Base-by-base conservation (phyloP, 208 protist species). In the Trypanosoma melophagium region DNA sequence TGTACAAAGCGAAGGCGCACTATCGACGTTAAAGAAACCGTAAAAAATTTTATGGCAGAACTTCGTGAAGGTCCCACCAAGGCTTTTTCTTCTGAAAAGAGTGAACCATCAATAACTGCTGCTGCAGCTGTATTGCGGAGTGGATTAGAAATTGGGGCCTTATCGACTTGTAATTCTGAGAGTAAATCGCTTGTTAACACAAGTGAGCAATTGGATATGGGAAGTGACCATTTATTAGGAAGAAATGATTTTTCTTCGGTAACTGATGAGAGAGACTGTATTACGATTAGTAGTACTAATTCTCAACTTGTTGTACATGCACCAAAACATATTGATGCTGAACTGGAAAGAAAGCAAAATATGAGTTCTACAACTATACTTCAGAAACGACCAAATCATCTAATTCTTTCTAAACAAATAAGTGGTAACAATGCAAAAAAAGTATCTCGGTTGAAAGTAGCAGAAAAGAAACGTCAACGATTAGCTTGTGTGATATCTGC, bases 1-100 rank as follows among this genome's bases (percentile, higher is more conserved):
- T 24, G 0, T 35, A 70, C 16, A 2, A 63, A 69, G 44, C 61
- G 62, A 31, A 60, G 59, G 38, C 66, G 60, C 19, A 47, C 14
- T 45, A 28, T 22, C 19, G 47, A 66, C 28, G 57, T 55, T 9
- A 42, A 44, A 7, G 71, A 70, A 40, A 76, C 71, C 8, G 28
- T 76, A 7, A 25, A 45, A 51, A 51, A 45, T n/a, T 76, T 71
- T 59, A 5, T 76, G 25, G 5, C 58, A 24, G 71, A 76, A 31
- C 8, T 76, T 19, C 35, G 60, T 38, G 50, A 24, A 19, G 40
- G 3, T 40, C 63, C 35, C 42, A 35, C 10, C 5, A 35, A 35
- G 12, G n/a, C 35, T 14, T 60, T 35, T 42, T 35, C 12, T 14
- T 8, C 38, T 49, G 16, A 47, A 41, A 3, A 2, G 21, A 25